Percentiles rank a stretch among this genome's conserved stretches.
Conservation (phyloP, 371 early-diverging fungal genomes). For the Lichtheimia corymbifera region DNA sequence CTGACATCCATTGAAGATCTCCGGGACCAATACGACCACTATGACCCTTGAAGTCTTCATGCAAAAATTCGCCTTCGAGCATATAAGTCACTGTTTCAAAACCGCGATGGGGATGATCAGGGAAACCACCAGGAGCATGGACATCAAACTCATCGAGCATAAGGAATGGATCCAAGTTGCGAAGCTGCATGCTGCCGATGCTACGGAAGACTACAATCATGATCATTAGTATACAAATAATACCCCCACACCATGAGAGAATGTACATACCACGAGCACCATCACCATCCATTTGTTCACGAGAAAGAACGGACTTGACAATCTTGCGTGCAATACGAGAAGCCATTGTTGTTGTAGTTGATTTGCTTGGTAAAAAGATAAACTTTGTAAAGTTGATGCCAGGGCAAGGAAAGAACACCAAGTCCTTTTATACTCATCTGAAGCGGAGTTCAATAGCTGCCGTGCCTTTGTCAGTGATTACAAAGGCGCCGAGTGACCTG, state of each 20-base stretch:
- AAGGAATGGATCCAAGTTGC: conserved; percentile 82
- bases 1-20: conserved; percentile 60
- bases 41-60: conserved; percentile 85
- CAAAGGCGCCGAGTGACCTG: too few species aligned
- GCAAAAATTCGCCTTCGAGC: conserved; percentile 70
- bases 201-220: conserved; percentile 61
- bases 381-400: not conserved
- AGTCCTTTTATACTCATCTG: not conserved
- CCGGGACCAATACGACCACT: conserved; percentile 73
- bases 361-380: not conserved
- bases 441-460: not conserved
- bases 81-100: conserved; percentile 85
- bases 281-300: conserved; percentile 51
- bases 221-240: not conserved
- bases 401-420: not conserved
- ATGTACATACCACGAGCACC: conserved; percentile 42
- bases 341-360: conserved; percentile 4
- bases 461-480: not conserved
- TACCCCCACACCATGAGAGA: not conserved
- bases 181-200: conserved; percentile 66
- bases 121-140: conserved; percentile 57
- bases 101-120: conserved; percentile 73
- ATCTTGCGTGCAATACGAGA: conserved; percentile 22
- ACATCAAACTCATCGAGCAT: conserved; percentile 80
- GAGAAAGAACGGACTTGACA: conserved; percentile 28